A percentile compares a stretch with the other conserved stretches of the same genome.
Conservation (phyloP, 2,329 filamentous ascomycete genomes). For the Rutstroemia sydowiana region DNA sequence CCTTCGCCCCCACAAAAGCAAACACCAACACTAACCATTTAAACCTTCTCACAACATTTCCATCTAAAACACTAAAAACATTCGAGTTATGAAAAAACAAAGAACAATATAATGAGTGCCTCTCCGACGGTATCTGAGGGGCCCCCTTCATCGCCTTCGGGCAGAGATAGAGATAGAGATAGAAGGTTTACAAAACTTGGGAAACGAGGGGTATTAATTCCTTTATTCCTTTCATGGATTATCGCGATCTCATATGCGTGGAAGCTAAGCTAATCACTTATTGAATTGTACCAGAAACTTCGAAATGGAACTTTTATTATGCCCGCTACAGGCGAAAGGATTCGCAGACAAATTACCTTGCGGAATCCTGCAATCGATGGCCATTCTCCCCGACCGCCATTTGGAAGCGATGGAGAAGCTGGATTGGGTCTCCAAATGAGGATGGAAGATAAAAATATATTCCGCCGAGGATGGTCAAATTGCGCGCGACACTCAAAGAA, state of each 20-base stretch:
- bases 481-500: slow-evolving; percentile 32
- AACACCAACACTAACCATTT: neutral
- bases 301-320: slow-evolving; percentile 83
- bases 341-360: slow-evolving; percentile 72
- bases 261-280: neutral
- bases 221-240: neutral
- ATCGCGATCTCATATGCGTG: slow-evolving; percentile 21
- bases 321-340: slow-evolving; percentile 76
- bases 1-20: neutral
- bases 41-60: neutral
- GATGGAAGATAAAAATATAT: slow-evolving; percentile 22
- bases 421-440: slow-evolving; percentile 3
- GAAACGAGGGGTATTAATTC: slow-evolving; percentile 7
- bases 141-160: neutral
- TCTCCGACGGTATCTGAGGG: slow-evolving; percentile 3
- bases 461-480: slow-evolving; percentile 29
- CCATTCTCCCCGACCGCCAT: slow-evolving; percentile 10
- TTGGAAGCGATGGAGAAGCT: slow-evolving; percentile 8
- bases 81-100: slow-evolving; percentile 5
- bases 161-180: slow-evolving; percentile 3
- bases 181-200: slow-evolving; percentile 6
- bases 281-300: slow-evolving; percentile 49
- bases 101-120: slow-evolving; percentile 1
- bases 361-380: slow-evolving; percentile 42
- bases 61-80: neutral